Evolutionary conservation across 2,329 filamentous ascomycete genomes (phyloP).

Genomic region (Rutstroemia sp.): DNA sequence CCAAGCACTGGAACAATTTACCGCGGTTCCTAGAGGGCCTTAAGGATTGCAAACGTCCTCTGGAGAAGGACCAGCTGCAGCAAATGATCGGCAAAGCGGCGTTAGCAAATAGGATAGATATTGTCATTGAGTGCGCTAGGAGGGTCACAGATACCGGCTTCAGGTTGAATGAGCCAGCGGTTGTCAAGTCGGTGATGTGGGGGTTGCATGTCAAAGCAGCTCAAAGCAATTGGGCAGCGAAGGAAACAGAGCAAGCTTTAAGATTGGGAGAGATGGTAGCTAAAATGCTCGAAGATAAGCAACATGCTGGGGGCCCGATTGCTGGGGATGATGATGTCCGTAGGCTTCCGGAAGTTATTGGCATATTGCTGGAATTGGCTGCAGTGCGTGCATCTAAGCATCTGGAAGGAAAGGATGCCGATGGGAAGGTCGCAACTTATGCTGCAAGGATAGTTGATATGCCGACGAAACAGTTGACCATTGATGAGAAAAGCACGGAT

Average conservation of each 20-base stretch:
- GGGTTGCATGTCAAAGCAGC: conserved; percentile 20
- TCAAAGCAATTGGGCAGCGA: conserved; percentile 15
- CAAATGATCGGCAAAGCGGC: conserved; percentile 15
- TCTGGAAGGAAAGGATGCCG: conserved; percentile 32
- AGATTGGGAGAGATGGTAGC: conserved; percentile 25
- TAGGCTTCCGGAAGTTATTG: conserved; percentile 34
- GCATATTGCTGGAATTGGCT: conserved; percentile 36
- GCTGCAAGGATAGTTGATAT: conserved; percentile 23
- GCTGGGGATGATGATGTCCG: conserved; percentile 30
- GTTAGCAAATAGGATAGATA: conserved; percentile 18
- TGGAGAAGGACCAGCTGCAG: neutral
- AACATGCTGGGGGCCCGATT: conserved; percentile 15
- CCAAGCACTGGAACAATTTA: conserved; percentile 29
- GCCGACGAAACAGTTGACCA: conserved; percentile 4
- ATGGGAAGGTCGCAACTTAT: conserved; percentile 34
- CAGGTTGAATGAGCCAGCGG: conserved; percentile 12
- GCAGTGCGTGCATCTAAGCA: conserved; percentile 35
- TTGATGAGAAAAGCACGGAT: no score
- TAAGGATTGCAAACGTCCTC: conserved; percentile 8
- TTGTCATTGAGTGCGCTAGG: conserved; percentile 26
- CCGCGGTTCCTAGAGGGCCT: conserved; percentile 27
- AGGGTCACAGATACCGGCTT: conserved; percentile 25
- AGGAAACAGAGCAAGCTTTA: conserved; percentile 24
- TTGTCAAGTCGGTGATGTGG: conserved; percentile 17
- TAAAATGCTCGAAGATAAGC: conserved; percentile 24